Percentiles rank a stretch among this genome's conserved stretches.
Conservation (phyloP, 1,284 basidiomycete species). For the Austropuccinia psidii region DNA sequence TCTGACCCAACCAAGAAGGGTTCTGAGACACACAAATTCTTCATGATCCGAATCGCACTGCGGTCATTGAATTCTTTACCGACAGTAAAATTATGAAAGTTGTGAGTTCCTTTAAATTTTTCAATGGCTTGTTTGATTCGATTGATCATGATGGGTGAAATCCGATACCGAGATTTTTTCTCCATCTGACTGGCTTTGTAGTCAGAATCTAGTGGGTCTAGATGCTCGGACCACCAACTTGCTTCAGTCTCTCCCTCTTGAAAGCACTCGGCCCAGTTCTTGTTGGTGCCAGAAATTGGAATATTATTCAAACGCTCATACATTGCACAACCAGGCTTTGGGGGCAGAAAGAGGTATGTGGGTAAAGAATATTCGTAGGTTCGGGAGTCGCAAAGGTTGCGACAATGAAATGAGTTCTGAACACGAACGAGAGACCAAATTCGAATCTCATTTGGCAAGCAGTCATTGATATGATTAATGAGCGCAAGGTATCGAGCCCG, state of each 20-base stretch:
- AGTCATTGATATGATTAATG: slow-evolving; percentile 69
- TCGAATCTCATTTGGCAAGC: slow-evolving; percentile 82
- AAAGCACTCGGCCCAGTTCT: not conserved
- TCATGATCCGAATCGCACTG: slow-evolving; percentile 75
- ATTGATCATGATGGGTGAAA: slow-evolving; percentile 55
- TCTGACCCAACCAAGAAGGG: slow-evolving; percentile 36
- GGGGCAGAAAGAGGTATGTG: slow-evolving; percentile 84
- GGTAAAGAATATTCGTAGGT: slow-evolving; percentile 97
- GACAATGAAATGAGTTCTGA: slow-evolving; percentile 86
- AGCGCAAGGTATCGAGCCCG: slow-evolving; percentile 47
- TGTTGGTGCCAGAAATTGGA: not conserved
- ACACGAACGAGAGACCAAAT: slow-evolving; percentile 83
- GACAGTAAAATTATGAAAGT: slow-evolving; percentile 97
- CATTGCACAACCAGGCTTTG: slow-evolving; percentile 66
- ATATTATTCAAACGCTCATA: slow-evolving; percentile 48
- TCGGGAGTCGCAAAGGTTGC: slow-evolving; percentile 77
- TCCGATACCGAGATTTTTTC: slow-evolving; percentile 63
- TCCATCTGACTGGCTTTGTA: slow-evolving; percentile 13
- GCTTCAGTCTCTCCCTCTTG: slow-evolving; percentile 48
- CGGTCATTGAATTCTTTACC: slow-evolving; percentile 74
- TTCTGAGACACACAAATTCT: slow-evolving; percentile 62
- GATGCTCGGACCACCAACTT: slow-evolving; percentile 46
- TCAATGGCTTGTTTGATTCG: slow-evolving; percentile 56
- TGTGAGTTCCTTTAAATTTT: slow-evolving; percentile 65
- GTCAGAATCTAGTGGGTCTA: slow-evolving; percentile 42